Evolutionary conservation across 2,329 filamentous ascomycete genomes (phyloP).

Genomic region (Pseudocercospora fijiensis): DNA sequence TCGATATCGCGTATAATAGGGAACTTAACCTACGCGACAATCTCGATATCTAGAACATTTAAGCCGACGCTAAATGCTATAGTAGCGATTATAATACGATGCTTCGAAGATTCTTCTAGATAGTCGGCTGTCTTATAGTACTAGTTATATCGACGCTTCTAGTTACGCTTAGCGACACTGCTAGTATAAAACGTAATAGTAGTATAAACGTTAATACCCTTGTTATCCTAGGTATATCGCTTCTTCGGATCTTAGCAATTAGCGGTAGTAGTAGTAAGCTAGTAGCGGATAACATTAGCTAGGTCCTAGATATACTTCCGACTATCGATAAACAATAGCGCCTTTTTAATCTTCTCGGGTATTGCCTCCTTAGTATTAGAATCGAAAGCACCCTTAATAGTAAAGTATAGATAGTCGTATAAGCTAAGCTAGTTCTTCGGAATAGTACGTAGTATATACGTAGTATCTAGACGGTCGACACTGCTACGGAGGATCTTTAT

Average conservation of each 20-base stretch:
- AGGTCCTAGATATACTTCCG: neutral
- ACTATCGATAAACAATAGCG: neutral
- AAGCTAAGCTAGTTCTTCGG: neutral
- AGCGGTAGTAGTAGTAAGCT: neutral
- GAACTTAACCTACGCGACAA: too few species aligned
- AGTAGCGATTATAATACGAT: neutral
- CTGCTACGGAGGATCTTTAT: neutral
- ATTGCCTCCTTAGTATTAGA: neutral
- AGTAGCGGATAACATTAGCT: neutral
- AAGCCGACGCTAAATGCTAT: neutral
- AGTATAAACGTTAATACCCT: neutral
- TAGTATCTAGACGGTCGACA: neutral
- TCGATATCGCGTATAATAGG: too few species aligned
- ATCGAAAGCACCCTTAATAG: neutral
- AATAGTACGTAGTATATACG: neutral
- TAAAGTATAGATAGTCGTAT: neutral
- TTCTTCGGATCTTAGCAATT: neutral
- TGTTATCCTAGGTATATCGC: neutral
- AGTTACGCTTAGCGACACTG: neutral
- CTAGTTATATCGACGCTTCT: neutral
- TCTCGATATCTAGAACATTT: neutral
- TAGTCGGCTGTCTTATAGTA: neutral
- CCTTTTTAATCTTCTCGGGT: neutral
- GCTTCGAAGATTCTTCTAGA: too few species aligned
- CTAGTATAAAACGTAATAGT: neutral